Base-by-base conservation (phyloP, 495 filamentous ascomycete species). In the Annulohypoxylon stygium region DNA sequence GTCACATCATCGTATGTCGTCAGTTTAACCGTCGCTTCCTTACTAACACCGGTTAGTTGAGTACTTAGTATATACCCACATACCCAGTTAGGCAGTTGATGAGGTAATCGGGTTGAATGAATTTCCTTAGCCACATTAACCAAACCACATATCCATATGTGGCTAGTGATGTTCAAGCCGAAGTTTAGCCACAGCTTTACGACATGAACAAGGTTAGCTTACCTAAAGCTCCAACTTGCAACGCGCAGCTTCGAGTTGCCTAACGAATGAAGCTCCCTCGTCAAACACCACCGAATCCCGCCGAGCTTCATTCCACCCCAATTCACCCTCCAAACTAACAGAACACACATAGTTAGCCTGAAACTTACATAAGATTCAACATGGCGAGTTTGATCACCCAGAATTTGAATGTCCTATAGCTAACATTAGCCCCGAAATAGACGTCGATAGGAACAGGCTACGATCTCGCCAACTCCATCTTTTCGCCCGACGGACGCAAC, bases 401-500 rank as follows among this genome's bases (percentile, higher is more conserved):
- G 16, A 18, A 45, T 63, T 5, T n/a, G 4, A 4, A 20, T 3
- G 0, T 43, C 45, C 62, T 9, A 11, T 34, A 62, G 70, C 74
- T 72, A 10, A 71, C 53, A 54, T 2, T 34, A 55, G 4, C 6
- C 16, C 14, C 9, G 54, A 53, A 59, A 53, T 68, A 98, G 96
- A 99, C 96, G 78, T 99, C 96, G 76, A 99, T 99, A 90, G 96
- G 96, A 80, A 99, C 96, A 76, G 96, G 96, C 78, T 99, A 99
- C 84, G 96, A 99, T 89, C 92, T 99, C 79, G 92, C 93, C 76
- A 99, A 99, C 88, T 98, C 97, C 76, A 95, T 98, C 83, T 99
- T 98, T 87, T 98, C 95, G 39, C 96, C 96, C 65, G 96, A 99
- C 86, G 96, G 96, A 81, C 91, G 96, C 73, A 99, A 99, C 84